phyloP scores from a whole-genome alignment of 1,139 yeast genomes.

The Hansenula sp. region DNA sequence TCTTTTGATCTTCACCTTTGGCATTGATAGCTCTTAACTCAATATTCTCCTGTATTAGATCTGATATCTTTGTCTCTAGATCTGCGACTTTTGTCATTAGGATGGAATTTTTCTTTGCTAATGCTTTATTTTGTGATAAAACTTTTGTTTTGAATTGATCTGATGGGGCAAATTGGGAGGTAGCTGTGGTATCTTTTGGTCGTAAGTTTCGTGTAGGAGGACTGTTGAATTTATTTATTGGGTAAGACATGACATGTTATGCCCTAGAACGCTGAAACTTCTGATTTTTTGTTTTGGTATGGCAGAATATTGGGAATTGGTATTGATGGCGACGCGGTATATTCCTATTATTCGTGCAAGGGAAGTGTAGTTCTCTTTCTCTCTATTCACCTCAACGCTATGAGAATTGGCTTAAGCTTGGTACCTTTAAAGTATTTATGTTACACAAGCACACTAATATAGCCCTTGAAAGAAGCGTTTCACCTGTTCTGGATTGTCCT shows the following conservation, averaged over 20 bases:
- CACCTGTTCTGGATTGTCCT: too few species aligned
- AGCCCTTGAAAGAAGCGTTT: too few species aligned
- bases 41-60: constrained; percentile 44
- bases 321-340: too few species aligned
- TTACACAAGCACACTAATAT: too few species aligned
- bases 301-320: too few species aligned
- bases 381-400: too few species aligned
- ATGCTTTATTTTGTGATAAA: constrained; percentile 43
- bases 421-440: too few species aligned
- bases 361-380: too few species aligned
- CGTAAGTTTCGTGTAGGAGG: constrained; percentile 8
- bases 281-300: too few species aligned
- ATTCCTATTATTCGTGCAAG: too few species aligned
- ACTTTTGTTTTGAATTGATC: constrained; percentile 25
- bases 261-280: not conserved
- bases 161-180: not conserved
- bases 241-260: constrained; percentile 20
- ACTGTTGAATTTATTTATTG: constrained; percentile 15
- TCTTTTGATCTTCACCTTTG: constrained; percentile 26
- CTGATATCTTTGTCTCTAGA: constrained; percentile 45
- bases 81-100: constrained; percentile 45
- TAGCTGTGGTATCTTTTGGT: constrained; percentile 1
- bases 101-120: constrained; percentile 53
- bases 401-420: too few species aligned
- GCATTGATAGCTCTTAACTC: constrained; percentile 33